Evolutionary conservation across 2,329 filamentous ascomycete genomes (phyloP).

Genomic region (Verticillium tricorpus): DNA sequence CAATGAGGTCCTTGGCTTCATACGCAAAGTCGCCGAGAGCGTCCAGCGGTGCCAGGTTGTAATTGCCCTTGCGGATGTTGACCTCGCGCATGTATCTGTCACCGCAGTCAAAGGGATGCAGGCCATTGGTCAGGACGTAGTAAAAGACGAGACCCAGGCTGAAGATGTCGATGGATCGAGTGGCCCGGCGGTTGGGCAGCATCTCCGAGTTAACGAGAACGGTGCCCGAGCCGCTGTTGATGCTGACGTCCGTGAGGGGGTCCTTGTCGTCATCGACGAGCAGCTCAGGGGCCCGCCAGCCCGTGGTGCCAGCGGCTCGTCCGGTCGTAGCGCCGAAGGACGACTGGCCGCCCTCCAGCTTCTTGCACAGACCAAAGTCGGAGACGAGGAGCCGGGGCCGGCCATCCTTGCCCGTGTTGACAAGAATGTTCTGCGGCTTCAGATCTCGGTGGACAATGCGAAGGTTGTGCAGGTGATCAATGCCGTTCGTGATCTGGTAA

Average conservation of each 20-base stretch:
- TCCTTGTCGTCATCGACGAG: conserved; percentile 68
- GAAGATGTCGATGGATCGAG: conserved; percentile 95
- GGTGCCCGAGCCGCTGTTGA: conserved; percentile 57
- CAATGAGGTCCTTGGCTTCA: conserved; percentile 84
- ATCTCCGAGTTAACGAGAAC: conserved; percentile 53
- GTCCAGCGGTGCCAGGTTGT: conserved; percentile 66
- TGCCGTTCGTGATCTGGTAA: conserved; percentile 83
- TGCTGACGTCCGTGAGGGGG: conserved; percentile 44
- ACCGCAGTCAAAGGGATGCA: conserved; percentile 90
- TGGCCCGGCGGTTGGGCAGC: conserved; percentile 71
- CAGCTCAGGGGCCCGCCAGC: conserved; percentile 94
- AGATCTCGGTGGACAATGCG: conserved; percentile 96
- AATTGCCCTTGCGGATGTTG: conserved; percentile 90
- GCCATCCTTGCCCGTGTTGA: conserved; percentile 66
- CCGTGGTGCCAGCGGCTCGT: conserved; percentile 86
- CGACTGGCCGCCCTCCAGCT: conserved; percentile 88
- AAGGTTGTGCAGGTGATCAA: conserved; percentile 83
- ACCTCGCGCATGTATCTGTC: conserved; percentile 94
- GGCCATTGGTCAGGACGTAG: conserved; percentile 91
- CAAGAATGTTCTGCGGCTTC: conserved; percentile 96
- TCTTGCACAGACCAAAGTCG: conserved; percentile 97
- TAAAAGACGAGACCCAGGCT: conserved; percentile 97
- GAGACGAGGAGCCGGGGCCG: conserved; percentile 87
- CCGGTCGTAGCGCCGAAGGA: conserved; percentile 93
- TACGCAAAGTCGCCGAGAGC: conserved; percentile 76